Percentiles rank a stretch among this genome's conserved stretches.
These are phyloP conservation scores for Teunomyces panamensis DNA, from an alignment of 805 yeast species.

Conservation along the genomic window DNA sequence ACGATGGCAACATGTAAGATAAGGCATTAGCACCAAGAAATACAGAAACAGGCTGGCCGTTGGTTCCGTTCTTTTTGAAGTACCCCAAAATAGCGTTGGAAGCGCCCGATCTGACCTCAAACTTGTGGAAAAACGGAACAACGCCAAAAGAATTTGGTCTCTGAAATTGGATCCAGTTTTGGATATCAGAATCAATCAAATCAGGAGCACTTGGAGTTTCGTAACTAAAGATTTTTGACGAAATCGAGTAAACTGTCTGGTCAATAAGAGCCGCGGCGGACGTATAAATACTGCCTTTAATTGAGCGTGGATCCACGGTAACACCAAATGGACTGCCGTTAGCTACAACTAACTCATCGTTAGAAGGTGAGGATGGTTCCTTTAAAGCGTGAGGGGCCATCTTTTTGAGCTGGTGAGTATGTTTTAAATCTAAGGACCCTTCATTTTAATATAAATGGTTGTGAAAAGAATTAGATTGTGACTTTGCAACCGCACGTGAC, in stretches of 20 bases:
- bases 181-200: constrained; percentile 56
- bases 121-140: constrained; percentile 59
- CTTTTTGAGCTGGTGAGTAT: not conserved
- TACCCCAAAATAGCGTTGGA: constrained; percentile 78
- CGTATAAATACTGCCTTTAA: constrained; percentile 49
- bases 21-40: constrained; percentile 69
- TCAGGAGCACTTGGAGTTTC: constrained; percentile 62
- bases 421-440: not conserved
- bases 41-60: constrained; percentile 40
- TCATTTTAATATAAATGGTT: not conserved
- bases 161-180: constrained; percentile 57
- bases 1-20: constrained; percentile 61
- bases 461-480: not conserved
- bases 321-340: constrained; percentile 54
- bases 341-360: not conserved
- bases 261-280: constrained; percentile 54
- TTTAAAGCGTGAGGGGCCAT: constrained; percentile 8
- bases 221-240: constrained; percentile 62
- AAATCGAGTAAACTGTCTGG: constrained; percentile 52
- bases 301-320: constrained; percentile 52
- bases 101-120: constrained; percentile 83
- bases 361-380: not conserved
- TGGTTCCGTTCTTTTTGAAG: constrained; percentile 33
- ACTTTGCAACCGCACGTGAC: constrained; percentile 4
- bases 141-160: constrained; percentile 48